phyloP scores from a whole-genome alignment of 331 rosid genomes.

The Phaseolus coccineus region DNA sequence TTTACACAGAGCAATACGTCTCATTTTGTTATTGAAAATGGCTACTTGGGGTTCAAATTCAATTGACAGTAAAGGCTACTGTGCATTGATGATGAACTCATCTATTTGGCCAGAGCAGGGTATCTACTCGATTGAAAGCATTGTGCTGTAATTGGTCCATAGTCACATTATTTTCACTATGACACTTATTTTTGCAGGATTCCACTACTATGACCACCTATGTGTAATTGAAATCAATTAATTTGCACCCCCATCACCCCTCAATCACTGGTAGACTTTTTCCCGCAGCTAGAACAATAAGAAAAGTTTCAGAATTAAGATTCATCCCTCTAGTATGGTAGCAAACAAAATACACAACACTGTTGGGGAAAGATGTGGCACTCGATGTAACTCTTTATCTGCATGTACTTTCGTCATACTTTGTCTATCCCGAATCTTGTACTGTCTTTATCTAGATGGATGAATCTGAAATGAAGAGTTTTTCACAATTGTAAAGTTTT shows the following conservation, averaged over 20 bases:
- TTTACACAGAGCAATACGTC: neutral
- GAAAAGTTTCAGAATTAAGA: neutral
- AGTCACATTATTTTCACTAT: conserved; percentile 14
- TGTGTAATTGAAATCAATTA: conserved; percentile 26
- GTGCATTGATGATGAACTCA: neutral
- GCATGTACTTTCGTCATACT: neutral
- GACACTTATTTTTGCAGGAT: conserved; percentile 22
- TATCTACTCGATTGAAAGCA: neutral
- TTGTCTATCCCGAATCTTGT: neutral
- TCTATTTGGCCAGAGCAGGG: no score
- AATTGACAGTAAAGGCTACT: conserved; percentile 28
- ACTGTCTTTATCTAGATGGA: neutral
- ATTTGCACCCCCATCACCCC: neutral
- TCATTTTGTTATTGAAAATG: neutral
- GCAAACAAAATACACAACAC: neutral
- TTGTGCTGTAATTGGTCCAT: conserved; percentile 15
- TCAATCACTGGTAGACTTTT: conserved; percentile 28
- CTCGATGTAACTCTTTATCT: conserved; percentile 2
- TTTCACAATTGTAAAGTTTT: neutral
- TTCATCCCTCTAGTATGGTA: conserved; percentile 2
- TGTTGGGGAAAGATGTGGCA: neutral
- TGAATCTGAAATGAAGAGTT: neutral
- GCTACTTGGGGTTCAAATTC: neutral
- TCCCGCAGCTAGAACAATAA: neutral
- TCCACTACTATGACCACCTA: conserved; percentile 13